These are phyloP conservation scores for Russula vinacea DNA, from an alignment of 768 basidiomycete species.

Conservation along the genomic window DNA sequence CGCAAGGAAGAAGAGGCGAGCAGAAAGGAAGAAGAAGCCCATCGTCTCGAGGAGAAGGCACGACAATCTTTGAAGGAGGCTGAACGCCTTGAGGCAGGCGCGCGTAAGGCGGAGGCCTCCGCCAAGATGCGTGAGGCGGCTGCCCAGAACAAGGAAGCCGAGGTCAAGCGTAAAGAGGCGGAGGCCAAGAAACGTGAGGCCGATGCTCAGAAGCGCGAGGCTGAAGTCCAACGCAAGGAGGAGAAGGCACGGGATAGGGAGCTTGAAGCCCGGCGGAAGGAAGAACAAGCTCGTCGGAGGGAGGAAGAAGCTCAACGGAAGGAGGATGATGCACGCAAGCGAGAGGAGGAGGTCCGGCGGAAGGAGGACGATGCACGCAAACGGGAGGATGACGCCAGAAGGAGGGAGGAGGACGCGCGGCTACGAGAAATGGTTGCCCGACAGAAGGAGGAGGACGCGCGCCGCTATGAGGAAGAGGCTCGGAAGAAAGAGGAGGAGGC, in stretches of 20 bases:
- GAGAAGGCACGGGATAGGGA: too few relatives aligned
- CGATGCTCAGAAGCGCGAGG: conserved; percentile 37
- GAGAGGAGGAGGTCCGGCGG: conserved; percentile 35
- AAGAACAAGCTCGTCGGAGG: conserved; percentile 32
- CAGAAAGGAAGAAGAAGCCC: too few relatives aligned
- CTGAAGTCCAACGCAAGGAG: conserved; percentile 37
- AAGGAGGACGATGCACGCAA: conserved; percentile 37
- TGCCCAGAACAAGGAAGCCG: conserved; percentile 27
- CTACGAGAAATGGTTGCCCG: conserved; percentile 34
- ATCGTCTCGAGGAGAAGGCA: too few relatives aligned
- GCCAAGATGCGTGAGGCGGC: conserved; percentile 16
- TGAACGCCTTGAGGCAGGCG: too few relatives aligned
- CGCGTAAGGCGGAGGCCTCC: too few relatives aligned
- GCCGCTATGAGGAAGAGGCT: conserved; percentile 37
- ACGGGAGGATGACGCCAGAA: conserved; percentile 40
- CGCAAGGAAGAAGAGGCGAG: too few relatives aligned
- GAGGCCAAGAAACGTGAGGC: conserved; percentile 38
- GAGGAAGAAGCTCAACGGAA: conserved; percentile 38
- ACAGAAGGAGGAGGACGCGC: conserved; percentile 35
- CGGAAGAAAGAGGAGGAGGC: conserved; percentile 26
- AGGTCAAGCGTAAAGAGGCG: conserved; percentile 31
- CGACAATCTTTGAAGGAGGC: too few relatives aligned
- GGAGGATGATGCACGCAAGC: conserved; percentile 34
- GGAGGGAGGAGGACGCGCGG: conserved; percentile 33
- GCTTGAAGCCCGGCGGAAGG: conserved; percentile 35